Conservation (phyloP, 495 filamentous ascomycete genomes). For the Viridothelium virens region DNA sequence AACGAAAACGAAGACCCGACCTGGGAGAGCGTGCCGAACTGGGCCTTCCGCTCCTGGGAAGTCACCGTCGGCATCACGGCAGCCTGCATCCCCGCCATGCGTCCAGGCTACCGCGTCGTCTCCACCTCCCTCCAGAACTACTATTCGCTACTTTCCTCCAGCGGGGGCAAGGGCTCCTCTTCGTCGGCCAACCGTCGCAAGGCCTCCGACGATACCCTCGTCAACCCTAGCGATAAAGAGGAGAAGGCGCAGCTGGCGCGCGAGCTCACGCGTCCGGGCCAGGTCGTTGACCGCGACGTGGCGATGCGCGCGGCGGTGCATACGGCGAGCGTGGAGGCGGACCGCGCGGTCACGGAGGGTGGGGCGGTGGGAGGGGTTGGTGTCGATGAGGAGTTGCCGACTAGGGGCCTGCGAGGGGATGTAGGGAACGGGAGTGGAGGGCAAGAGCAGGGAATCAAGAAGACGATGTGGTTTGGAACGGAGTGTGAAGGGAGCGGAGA, state of each 20-base stretch:
- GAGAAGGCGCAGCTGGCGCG: neutral
- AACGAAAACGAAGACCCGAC: neutral
- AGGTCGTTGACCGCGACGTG: neutral
- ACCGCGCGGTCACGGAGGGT: neutral
- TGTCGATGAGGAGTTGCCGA: neutral
- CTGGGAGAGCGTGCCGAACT: neutral
- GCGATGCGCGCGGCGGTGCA: neutral
- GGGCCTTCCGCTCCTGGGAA: neutral
- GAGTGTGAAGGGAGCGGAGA: neutral
- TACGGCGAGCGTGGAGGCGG: neutral
- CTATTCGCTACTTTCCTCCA: neutral
- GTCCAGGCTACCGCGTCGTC: neutral
- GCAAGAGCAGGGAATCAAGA: neutral
- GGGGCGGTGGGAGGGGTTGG: neutral
- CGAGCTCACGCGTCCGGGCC: neutral
- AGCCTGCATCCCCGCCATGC: constrained; percentile 1
- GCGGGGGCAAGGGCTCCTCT: neutral
- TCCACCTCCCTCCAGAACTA: neutral
- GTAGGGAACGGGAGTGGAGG: neutral
- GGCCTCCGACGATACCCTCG: too few species aligned
- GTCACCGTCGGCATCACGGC: neutral
- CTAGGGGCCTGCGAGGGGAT: neutral
- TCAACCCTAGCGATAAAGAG: neutral
- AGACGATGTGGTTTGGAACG: constrained; percentile 4
- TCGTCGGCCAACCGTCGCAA: neutral